Evolutionary conservation across 345 rosid genomes (phyloP), one percentile per base, ranked within the genome.

Genomic region (Pistacia vera): DNA sequence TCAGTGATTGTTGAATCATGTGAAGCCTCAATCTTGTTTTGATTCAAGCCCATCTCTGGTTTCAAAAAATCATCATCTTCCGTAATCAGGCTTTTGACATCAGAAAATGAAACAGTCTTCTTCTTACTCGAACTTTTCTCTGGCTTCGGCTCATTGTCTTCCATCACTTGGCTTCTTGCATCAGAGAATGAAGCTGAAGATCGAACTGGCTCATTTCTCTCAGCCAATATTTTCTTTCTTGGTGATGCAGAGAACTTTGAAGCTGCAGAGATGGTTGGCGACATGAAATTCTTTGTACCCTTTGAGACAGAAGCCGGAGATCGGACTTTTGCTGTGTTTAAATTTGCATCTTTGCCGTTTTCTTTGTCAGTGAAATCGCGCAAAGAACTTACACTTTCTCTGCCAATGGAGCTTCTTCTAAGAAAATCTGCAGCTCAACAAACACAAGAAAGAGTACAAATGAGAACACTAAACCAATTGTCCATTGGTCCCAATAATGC

Each of bases 211-310:
- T 91, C 95, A 28, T 88, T 90, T 77, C 79, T 88, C 60, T 92
- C 97, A 2, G 82, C 74, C 81, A 94, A 88, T 11, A 94, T 78
- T 77, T 82, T 90, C 89, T 91, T 94, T 83, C 89, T 90, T 17
- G 97, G 94, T 1, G 96, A 91, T 55, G 93, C 57, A 70, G 78
- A 83, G 77, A 91, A 73, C 78, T 94, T 92, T 11, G 97, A 94
- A 74, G 85, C 94, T 0, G 98, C 97, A 68, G 97, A 91, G 28
- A 92, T 88, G 38, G 98, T 92, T 16, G 97, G 97, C 64, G 93
- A 89, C 98, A 90, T 94, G 83, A 94, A 94, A 82, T 90, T 81
- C 89, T 88, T 94, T 28, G 86, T 66, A 61, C 86, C 79, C 74
- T 81, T 94, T 44, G 83, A 79, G 72, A 70, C 51, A 71, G 78